Conservation (phyloP, 352 stramenopile species). For the Thalassiosira mediterranea region DNA sequence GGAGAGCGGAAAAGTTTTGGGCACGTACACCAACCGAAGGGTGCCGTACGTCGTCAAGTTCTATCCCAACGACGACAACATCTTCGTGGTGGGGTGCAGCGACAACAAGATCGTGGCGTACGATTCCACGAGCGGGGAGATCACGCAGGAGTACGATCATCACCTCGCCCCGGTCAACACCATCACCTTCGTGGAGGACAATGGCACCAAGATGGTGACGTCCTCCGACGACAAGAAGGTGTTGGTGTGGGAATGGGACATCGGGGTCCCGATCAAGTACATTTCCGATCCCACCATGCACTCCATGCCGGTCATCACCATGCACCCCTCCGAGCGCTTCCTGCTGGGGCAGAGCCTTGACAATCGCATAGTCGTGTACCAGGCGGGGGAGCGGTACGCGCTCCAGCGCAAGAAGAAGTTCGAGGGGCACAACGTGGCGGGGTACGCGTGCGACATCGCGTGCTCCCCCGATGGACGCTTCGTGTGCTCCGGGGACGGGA, state of each 20-base stretch:
- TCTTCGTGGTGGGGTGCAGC: slow-evolving; percentile 95
- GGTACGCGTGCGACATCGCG: slow-evolving; percentile 94
- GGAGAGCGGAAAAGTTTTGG: slow-evolving; percentile 92
- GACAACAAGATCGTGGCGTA: slow-evolving; percentile 94
- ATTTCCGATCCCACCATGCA: slow-evolving; percentile 99
- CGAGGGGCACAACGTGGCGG: slow-evolving; percentile 84
- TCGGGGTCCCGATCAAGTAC: slow-evolving; percentile 98
- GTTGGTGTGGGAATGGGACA: slow-evolving; percentile 96
- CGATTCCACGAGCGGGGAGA: slow-evolving; percentile 85
- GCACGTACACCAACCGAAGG: slow-evolving; percentile 89
- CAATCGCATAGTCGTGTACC: slow-evolving; percentile 98
- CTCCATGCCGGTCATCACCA: slow-evolving; percentile 95
- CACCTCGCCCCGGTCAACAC: slow-evolving; percentile 98
- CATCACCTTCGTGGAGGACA: slow-evolving; percentile 97
- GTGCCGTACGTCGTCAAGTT: slow-evolving; percentile 91
- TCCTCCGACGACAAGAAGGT: slow-evolving; percentile 99
- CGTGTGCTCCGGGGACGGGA: slow-evolving; percentile 93
- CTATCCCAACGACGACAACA: slow-evolving; percentile 95
- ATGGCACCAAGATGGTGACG: slow-evolving; percentile 91
- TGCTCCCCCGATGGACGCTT: slow-evolving; percentile 97
- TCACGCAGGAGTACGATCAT: slow-evolving; percentile 99
- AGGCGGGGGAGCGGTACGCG: slow-evolving; percentile 93
- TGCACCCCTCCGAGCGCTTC: slow-evolving; percentile 92
- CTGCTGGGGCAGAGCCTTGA: slow-evolving; percentile 96
- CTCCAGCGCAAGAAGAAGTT: slow-evolving; percentile 91